Conservation (phyloP, 148 eudicot species). For the Pharnaceum exiguum region DNA sequence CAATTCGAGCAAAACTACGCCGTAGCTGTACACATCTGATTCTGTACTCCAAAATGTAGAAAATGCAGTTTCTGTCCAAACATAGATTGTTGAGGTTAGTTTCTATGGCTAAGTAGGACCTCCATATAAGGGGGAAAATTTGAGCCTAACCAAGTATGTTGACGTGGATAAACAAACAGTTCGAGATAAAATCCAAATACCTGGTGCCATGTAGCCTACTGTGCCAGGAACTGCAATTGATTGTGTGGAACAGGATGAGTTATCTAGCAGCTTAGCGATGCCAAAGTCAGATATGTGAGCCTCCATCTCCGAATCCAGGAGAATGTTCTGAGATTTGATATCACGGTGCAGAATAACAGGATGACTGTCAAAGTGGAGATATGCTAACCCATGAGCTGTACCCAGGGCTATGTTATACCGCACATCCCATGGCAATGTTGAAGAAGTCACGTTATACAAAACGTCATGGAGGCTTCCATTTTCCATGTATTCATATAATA, state of each 20-base stretch:
- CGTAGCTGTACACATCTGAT: conserved; percentile 84
- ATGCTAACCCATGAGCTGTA: conserved; percentile 67
- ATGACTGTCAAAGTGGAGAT: conserved; percentile 74
- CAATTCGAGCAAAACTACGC: conserved; percentile 74
- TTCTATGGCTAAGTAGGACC: neutral
- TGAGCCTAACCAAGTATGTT: neutral
- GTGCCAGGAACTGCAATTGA: conserved; percentile 56
- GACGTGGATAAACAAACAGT: neutral
- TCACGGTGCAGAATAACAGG: conserved; percentile 79
- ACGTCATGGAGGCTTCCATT: conserved; percentile 77
- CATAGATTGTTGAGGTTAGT: neutral
- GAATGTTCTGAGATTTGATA: conserved; percentile 71
- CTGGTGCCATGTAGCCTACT: conserved; percentile 90
- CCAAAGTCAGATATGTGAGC: conserved; percentile 94
- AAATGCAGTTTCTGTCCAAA: conserved; percentile 67
- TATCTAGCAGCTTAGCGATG: conserved; percentile 72
- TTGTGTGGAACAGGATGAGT: conserved; percentile 30
- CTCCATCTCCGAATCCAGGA: conserved; percentile 72
- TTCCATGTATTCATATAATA: conserved; percentile 61
- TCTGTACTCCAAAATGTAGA: conserved; percentile 44
- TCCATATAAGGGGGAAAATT: neutral
- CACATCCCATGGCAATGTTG: conserved; percentile 43
- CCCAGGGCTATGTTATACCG: conserved; percentile 74
- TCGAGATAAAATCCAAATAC: conserved; percentile 50
- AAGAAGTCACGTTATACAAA: conserved; percentile 40